phyloP scores from a whole-genome alignment of 2,329 filamentous ascomycete genomes.

The Verticillium nonalfalfae region DNA sequence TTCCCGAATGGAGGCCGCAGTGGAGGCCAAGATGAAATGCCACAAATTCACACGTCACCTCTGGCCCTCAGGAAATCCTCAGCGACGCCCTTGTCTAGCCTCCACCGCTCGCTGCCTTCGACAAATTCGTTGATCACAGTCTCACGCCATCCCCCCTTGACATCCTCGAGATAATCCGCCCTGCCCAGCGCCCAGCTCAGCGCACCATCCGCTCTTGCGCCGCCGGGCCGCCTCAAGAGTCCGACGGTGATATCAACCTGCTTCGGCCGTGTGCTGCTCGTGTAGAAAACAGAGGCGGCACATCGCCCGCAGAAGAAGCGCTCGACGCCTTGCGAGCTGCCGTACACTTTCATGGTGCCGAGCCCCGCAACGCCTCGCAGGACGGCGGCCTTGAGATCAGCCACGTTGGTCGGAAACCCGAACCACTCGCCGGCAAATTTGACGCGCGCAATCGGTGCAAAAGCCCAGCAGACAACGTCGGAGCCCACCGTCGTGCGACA shows the following conservation, averaged over 20 bases:
- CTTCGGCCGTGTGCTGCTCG: constrained; percentile 26
- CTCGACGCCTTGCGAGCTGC: constrained; percentile 35
- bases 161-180: constrained; percentile 23
- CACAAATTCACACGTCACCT: not conserved
- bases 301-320: constrained; percentile 43
- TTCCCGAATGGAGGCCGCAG: too few relatives aligned
- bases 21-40: too few relatives aligned
- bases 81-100: not conserved
- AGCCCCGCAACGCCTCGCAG: constrained; percentile 16
- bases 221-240: constrained; percentile 31
- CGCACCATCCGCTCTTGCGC: constrained; percentile 36
- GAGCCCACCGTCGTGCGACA: constrained; percentile 34
- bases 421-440: not conserved
- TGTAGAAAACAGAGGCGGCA: constrained; percentile 40
- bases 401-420: constrained; percentile 20
- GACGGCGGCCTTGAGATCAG: constrained; percentile 27
- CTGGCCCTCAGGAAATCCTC: not conserved
- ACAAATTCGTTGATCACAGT: constrained; percentile 10
- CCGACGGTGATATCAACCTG: constrained; percentile 38
- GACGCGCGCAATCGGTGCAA: constrained; percentile 30
- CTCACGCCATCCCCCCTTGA: constrained; percentile 33
- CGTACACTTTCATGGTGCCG: constrained; percentile 35
- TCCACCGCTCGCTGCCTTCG: not conserved
- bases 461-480: constrained; percentile 41
- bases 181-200: constrained; percentile 34